Evolutionary conservation across 257 asterid species (phyloP).

Genomic region (Solanum phureja): DNA sequence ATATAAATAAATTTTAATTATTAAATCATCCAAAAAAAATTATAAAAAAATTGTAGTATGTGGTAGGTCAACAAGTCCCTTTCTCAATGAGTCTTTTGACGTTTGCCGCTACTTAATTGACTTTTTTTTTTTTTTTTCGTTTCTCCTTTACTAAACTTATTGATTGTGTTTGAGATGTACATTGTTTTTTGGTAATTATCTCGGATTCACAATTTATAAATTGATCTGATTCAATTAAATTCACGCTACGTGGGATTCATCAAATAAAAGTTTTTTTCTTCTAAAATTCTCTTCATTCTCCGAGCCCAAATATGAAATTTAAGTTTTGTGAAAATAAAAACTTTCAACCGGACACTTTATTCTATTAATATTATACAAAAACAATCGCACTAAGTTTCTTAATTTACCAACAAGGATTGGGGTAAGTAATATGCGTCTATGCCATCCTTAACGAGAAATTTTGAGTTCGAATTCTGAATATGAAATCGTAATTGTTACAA

Average conservation of each 20-base stretch:
- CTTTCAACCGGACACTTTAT: not conserved
- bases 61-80: not conserved
- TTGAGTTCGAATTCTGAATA: accelerated
- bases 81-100: not conserved
- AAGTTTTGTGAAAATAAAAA: not conserved
- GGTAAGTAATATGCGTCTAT: not conserved
- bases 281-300: too few relatives aligned
- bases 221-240: not conserved
- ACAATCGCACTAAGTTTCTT: not conserved
- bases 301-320: not conserved
- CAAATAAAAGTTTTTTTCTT: not conserved
- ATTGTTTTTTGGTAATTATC: not conserved
- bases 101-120: too few relatives aligned
- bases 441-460: not conserved
- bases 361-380: not conserved
- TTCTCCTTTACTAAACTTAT: too few relatives aligned
- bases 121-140: too few relatives aligned
- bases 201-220: not conserved
- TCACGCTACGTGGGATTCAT: not conserved
- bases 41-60: not conserved
- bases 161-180: not conserved
- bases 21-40: not conserved
- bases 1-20: too few relatives aligned
- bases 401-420: not conserved
- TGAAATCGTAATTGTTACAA: too few relatives aligned